Evolutionary conservation across 2,329 filamentous ascomycete genomes (phyloP), one percentile per base, ranked within the genome.

Genomic region (Macrophomina pseudophaseolina): DNA sequence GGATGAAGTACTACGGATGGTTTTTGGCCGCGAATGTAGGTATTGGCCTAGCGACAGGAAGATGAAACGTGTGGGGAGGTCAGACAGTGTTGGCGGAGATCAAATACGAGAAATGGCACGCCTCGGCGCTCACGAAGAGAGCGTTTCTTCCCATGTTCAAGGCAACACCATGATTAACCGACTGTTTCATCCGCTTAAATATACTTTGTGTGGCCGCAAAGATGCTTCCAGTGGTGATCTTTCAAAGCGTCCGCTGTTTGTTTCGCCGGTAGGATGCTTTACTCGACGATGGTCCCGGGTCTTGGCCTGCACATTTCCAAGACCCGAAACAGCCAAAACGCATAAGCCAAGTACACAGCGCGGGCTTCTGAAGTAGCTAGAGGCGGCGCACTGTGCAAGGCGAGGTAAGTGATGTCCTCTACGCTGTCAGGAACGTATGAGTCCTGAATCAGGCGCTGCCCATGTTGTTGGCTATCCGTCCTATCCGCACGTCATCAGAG

Each of bases 31-130:
- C 23, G 23, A 23, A 23, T 23, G 23, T 23, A 3, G 23, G 1
- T 23, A 23, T 23, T 23, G 23, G 23, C 23, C 23, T 23, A 23
- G 1, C 3, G 23, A 23, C 23, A 23, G 23, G 23, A 23, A 23
- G 23, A 23, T 23, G 23, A 23, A 23, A 23, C 23, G 23, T 23
- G 23, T 3, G 23, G 23, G 23, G 23, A 23, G 23, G 23, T 23
- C 23, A 23, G 23, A 23, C 23, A 2, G 23, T 23, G 38, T 23
- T 18, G 54, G 38, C 16, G 54, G 32, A 8, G 33, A 58, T 59
- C 38, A 12, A 59, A 59, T 44, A 59, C 54, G 54, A 59, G 54
- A 59, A 30, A 18, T 30, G 18, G 12, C 23, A 23, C 18, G 38
- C 35, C 54, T 59, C 14, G 54, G 54, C 54, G 32, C 35, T 6